Percentiles rank a stretch among this genome's conserved stretches.
phyloP scores from a whole-genome alignment of 2,329 filamentous ascomycete genomes.

The Metarhizium guizhouense region DNA sequence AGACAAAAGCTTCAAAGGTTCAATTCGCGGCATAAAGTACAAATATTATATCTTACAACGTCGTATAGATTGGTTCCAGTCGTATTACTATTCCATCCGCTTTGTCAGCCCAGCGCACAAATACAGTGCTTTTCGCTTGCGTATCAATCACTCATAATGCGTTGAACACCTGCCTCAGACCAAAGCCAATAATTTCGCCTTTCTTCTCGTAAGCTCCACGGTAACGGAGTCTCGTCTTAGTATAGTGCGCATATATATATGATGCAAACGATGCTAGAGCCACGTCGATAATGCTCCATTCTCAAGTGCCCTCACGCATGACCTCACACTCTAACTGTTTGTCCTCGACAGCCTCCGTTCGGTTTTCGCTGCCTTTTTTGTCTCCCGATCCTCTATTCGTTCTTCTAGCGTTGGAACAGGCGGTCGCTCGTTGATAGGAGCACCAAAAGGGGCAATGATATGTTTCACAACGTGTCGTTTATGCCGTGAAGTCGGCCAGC shows the following conservation, averaged over 20 bases:
- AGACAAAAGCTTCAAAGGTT: too few species aligned
- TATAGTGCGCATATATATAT: not conserved
- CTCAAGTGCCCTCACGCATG: not conserved
- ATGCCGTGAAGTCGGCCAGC: constrained; percentile 54
- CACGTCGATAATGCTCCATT: not conserved
- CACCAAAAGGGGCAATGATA: constrained; percentile 62
- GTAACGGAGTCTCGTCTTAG: not conserved
- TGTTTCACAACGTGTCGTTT: constrained; percentile 68
- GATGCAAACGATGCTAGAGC: not conserved
- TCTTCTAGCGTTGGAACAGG: constrained; percentile 57
- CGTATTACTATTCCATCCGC: not conserved
- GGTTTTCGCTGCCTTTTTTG: constrained; percentile 48
- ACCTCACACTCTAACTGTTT: constrained; percentile 11
- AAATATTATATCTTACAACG: not conserved
- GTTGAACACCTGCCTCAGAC: too few species aligned
- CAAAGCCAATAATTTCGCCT: not conserved
- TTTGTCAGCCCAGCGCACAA: not conserved
- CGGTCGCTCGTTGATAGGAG: constrained; percentile 53
- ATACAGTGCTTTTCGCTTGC: not conserved
- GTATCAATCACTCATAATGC: not conserved
- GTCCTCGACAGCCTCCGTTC: constrained; percentile 35
- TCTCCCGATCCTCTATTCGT: constrained; percentile 43
- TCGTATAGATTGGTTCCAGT: not conserved
- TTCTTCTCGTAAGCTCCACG: not conserved
- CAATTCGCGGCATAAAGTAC: not conserved